A percentile compares a stretch with the other conserved stretches of the same genome.
Conservation (phyloP, 148 eudicot species). For the Rhododendron kiyosumense region DNA sequence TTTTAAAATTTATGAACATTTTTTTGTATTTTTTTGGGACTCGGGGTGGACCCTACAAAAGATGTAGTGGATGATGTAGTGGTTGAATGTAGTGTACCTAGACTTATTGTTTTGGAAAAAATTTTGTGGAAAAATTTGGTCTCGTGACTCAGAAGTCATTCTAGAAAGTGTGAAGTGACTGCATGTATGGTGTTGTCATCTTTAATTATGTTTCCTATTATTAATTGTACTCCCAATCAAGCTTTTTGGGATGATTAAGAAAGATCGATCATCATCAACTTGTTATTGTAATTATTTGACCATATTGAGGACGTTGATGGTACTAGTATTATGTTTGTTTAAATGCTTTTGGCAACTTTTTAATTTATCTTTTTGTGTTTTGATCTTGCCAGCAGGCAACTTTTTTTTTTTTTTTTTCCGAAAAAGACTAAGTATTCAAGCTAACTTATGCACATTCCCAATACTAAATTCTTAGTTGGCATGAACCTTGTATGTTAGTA, state of each 20-base stretch:
- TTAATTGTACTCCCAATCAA: not conserved
- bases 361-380: not conserved
- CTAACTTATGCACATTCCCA: not conserved
- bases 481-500: not conserved
- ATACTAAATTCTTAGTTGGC: not conserved
- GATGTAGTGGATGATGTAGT: no score
- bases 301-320: not conserved
- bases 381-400: not conserved
- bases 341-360: not conserved
- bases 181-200: not conserved
- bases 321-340: no score
- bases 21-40: no score
- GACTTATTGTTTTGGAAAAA: no score
- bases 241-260: not conserved
- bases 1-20: no score
- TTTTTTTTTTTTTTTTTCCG: no score
- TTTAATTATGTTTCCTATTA: not conserved
- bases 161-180: not conserved
- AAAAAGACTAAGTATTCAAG: not conserved
- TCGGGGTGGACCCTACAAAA: no score
- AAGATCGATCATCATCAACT: not conserved
- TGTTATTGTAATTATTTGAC: not conserved
- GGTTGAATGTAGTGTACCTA: no score
- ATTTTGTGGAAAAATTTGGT: not conserved
- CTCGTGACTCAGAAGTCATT: not conserved